Percentiles rank a stretch among this genome's conserved stretches.
Conservation (phyloP, 768 basidiomycete species). For the Kondoa malvinella region DNA sequence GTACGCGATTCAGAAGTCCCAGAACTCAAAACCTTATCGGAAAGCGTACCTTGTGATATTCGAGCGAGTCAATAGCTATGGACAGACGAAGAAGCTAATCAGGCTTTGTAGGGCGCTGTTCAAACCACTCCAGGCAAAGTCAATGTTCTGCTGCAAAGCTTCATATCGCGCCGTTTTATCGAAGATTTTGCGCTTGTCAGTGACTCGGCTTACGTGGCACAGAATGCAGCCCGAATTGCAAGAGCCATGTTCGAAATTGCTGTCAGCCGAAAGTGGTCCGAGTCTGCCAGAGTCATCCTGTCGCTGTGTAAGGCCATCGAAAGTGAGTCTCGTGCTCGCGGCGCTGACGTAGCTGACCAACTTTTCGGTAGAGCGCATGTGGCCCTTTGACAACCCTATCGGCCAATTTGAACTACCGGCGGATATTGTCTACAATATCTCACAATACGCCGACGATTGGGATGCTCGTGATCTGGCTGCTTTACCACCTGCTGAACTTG, state of each 20-base stretch:
- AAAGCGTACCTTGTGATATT: conserved; percentile 57
- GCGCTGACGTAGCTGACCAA: conserved; percentile 41
- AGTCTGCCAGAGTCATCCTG: conserved; percentile 58
- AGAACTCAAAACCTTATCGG: conserved; percentile 58
- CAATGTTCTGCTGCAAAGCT: conserved; percentile 82
- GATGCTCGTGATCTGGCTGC: conserved; percentile 53
- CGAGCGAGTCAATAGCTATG: conserved; percentile 39
- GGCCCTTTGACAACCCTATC: conserved; percentile 88
- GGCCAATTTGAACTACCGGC: conserved; percentile 56
- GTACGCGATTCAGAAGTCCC: conserved; percentile 72
- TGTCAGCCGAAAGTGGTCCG: conserved; percentile 80
- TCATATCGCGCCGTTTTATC: conserved; percentile 59
- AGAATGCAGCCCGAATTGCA: conserved; percentile 84
- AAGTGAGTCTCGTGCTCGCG: conserved; percentile 14
- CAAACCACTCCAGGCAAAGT: conserved; percentile 63
- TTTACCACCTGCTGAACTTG: conserved; percentile 52
- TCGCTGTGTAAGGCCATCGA: conserved; percentile 56
- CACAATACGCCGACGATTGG: conserved; percentile 65
- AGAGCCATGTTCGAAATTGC: conserved; percentile 91
- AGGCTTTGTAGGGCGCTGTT: conserved; percentile 58
- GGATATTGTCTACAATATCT: conserved; percentile 61
- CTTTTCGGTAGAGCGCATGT: conserved; percentile 41
- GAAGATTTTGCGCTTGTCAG: conserved; percentile 95
- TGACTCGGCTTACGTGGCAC: conserved; percentile 80
- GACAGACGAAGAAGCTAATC: too few species aligned